Evolutionary conservation across 2,329 filamentous ascomycete species (phyloP), one percentile per base, ranked within the genome.

Genomic region (Pleurostoma richardsiae): DNA sequence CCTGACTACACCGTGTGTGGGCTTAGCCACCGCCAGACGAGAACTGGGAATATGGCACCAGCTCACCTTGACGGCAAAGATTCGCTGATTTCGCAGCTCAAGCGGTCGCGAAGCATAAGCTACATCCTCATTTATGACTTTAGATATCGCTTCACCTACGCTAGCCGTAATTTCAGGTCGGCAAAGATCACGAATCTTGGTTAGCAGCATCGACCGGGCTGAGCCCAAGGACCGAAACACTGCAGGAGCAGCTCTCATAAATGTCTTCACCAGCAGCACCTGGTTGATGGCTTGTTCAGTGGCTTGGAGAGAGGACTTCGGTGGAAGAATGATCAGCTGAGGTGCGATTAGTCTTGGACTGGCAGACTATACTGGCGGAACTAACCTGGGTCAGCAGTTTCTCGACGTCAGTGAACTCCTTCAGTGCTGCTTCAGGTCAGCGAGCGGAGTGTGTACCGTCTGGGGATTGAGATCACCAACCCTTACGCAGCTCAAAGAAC

Each of bases 21-120:
- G 19, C 19, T 19, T 19, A 19, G 19, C 19, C 30, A 61, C 55
- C 42, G 39, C 5, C 19, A 27, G 29, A 36, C 30, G 29, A 19
- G 29, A 41, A 38, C 11, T 5, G 4, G 8, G 26, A 28, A 6
- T 30, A 6, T n/a, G 2, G 19, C 2, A 19, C 19, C 19, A 19
- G 19, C 19, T 2, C n/a, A 83, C 82, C 69, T 86, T 94, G 30
- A 97, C 85, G 27, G 92, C 92, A 68, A 95, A 96, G 1, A 86
- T 88, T 52, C 92, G 77, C 61, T 97, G 92, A 51, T 96, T 95
- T 10, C 91, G 80, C 47, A 96, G 73, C 51, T 96, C 92, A 4
- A 97, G 74, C 1, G 94, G 86, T 27, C 85, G 82, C 41, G 78
- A 88, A 49, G 88, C 86, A 55, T 87, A 95, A 0, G 76, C 79